Evolutionary conservation across 148 eudicot species (phyloP).

Genomic region (Selenicereus undatus): DNA sequence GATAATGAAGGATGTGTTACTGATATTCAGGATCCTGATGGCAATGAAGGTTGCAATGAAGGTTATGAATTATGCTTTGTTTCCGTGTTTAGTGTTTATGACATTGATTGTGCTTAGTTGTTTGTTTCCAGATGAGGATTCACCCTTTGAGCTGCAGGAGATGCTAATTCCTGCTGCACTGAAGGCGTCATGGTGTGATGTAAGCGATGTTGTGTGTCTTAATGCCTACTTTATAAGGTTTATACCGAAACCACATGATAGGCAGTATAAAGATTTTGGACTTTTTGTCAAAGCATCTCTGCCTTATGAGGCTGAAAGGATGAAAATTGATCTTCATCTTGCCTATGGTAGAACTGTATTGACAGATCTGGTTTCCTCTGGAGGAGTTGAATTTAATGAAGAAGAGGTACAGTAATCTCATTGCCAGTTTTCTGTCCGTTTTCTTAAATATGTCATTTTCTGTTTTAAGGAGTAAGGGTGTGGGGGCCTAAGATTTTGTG

Average conservation of each 20-base stretch:
- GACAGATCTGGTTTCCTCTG: conserved; percentile 63
- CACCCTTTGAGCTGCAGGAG: conserved; percentile 67
- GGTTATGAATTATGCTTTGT: not conserved
- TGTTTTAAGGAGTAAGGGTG: conserved; percentile 4
- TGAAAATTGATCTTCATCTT: conserved; percentile 68
- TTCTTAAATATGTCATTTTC: not conserved
- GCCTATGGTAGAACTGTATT: conserved; percentile 74
- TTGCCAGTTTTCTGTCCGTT: not conserved
- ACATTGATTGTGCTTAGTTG: conserved; percentile 19
- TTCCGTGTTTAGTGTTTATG: not conserved
- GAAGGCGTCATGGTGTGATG: conserved; percentile 51
- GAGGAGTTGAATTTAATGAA: conserved; percentile 42
- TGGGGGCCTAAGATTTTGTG: not conserved
- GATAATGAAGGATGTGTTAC: conserved; percentile 36
- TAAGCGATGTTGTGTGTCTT: conserved; percentile 42
- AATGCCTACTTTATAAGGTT: conserved; percentile 62
- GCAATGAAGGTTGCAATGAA: conserved; percentile 48
- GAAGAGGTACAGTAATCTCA: conserved; percentile 50
- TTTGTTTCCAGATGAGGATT: conserved; percentile 54
- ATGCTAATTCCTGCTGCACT: conserved; percentile 81
- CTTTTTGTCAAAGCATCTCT: conserved; percentile 66
- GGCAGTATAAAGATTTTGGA: conserved; percentile 68
- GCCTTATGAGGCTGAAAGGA: conserved; percentile 63
- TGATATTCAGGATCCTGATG: conserved; percentile 58
- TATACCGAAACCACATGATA: conserved; percentile 67